Percentiles rank a stretch among this genome's conserved stretches.
These are phyloP conservation scores for Boletus coccyginus DNA, from an alignment of 768 basidiomycete species.

Conservation along the genomic window DNA sequence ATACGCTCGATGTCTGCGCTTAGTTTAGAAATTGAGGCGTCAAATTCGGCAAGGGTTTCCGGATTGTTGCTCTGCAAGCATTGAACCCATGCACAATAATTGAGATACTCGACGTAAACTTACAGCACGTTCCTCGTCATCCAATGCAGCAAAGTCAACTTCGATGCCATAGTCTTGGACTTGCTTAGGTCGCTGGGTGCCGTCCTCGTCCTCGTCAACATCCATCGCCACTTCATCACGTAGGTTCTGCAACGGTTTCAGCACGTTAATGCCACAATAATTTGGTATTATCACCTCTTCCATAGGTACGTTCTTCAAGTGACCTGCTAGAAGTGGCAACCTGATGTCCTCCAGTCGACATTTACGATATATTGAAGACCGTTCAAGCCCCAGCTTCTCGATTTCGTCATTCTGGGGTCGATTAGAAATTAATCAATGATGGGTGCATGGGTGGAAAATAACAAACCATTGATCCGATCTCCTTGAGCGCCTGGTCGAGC, in stretches of 20 bases:
- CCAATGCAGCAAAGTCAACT: constrained; percentile 74
- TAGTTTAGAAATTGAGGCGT: constrained; percentile 67
- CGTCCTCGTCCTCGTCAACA: constrained; percentile 85
- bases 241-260: constrained; percentile 52
- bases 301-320: constrained; percentile 86
- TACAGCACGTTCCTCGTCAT: constrained; percentile 73
- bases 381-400: constrained; percentile 80
- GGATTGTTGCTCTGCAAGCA: constrained; percentile 52
- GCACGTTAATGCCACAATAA: background rate
- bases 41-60: constrained; percentile 68
- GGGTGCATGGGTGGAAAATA: constrained; percentile 23
- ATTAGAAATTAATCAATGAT: constrained; percentile 2
- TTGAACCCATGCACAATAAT: background rate
- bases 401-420: constrained; percentile 77
- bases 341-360: constrained; percentile 92
- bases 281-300: constrained; percentile 68
- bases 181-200: constrained; percentile 65
- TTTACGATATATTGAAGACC: constrained; percentile 84
- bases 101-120: constrained; percentile 12
- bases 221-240: constrained; percentile 90
- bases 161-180: constrained; percentile 87
- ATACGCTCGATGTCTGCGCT: constrained; percentile 84
- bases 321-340: constrained; percentile 72
- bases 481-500: constrained; percentile 86
- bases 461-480: constrained; percentile 75